Evolutionary conservation across 2,329 filamentous ascomycete genomes (phyloP).

Genomic region (Calonectria multiphialidica): DNA sequence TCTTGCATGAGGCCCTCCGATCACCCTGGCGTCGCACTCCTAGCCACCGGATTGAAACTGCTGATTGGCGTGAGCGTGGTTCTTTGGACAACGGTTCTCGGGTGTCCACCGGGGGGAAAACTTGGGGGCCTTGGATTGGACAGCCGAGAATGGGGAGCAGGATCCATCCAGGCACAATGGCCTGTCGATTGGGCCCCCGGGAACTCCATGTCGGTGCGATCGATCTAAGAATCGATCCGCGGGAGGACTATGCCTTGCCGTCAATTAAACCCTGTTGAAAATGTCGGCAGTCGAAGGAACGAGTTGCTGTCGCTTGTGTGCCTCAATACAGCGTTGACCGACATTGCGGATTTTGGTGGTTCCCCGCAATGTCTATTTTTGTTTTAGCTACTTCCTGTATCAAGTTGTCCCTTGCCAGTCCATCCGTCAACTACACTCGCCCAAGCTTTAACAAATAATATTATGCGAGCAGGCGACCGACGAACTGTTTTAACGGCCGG

Average conservation of each 20-base stretch:
- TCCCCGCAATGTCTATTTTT: slow-evolving; percentile 3
- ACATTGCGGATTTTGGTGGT: neutral
- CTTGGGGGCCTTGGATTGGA: slow-evolving; percentile 23
- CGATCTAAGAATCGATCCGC: slow-evolving; percentile 3
- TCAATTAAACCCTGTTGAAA: neutral
- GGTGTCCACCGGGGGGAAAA: slow-evolving; percentile 17
- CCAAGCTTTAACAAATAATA: slow-evolving; percentile 2
- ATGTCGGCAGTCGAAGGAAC: neutral
- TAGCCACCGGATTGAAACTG: neutral
- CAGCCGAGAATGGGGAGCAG: slow-evolving; percentile 4
- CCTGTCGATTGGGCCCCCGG: slow-evolving; percentile 12
- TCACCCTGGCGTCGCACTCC: slow-evolving; percentile 13
- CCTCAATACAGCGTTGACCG: neutral
- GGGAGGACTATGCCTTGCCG: neutral
- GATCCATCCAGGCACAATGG: slow-evolving; percentile 18
- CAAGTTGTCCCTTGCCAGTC: neutral
- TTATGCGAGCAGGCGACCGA: neutral
- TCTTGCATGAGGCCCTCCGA: slow-evolving; percentile 23
- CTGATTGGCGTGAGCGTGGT: slow-evolving; percentile 19
- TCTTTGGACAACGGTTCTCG: slow-evolving; percentile 14
- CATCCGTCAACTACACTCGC: neutral
- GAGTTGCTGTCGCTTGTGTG: neutral
- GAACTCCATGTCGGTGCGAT: neutral
- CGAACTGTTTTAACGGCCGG: neutral
- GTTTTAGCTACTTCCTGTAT: neutral